Percentiles rank a stretch among this genome's conserved stretches.
Conservation (phyloP, 148 eudicot genomes). For the Oxyria digyna region DNA sequence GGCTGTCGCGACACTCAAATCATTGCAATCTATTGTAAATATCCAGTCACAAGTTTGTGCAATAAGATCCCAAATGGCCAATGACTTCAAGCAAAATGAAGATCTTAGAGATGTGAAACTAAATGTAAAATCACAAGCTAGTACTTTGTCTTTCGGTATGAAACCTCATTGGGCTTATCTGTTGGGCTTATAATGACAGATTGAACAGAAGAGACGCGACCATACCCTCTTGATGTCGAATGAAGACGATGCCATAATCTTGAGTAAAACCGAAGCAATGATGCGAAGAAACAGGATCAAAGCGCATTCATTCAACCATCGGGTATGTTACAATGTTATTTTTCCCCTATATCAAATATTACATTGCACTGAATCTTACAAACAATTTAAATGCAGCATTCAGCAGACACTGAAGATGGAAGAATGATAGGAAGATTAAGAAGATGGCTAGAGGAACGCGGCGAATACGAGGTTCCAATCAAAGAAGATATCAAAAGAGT, state of each 20-base stretch:
- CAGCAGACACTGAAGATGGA: constrained; percentile 46
- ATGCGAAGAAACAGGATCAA: constrained; percentile 42
- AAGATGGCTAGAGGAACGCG: constrained; percentile 61
- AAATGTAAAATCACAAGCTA: neutral
- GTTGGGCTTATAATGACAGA: neutral
- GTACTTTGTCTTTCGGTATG: neutral
- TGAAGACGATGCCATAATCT: constrained; percentile 27
- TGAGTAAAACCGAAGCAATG: constrained; percentile 46
- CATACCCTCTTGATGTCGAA: constrained; percentile 37
- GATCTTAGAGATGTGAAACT: constrained; percentile 2
- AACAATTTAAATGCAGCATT: constrained; percentile 26
- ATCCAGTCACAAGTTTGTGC: constrained; percentile 66
- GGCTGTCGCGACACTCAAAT: constrained; percentile 49
- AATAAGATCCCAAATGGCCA: constrained; percentile 33
- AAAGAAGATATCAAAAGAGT: constrained; percentile 21
- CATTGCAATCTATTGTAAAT: constrained; percentile 55
- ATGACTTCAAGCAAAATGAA: constrained; percentile 4
- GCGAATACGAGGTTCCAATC: constrained; percentile 28
- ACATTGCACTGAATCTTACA: neutral
- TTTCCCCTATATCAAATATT: too few relatives aligned
- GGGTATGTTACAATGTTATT: constrained; percentile 21
- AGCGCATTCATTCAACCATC: constrained; percentile 36
- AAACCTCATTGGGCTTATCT: neutral
- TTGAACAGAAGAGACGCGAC: constrained; percentile 42
- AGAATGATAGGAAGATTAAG: constrained; percentile 28